Conservation (phyloP, 2,329 filamentous ascomycete species). For the Tolypocladium pustulatum region DNA sequence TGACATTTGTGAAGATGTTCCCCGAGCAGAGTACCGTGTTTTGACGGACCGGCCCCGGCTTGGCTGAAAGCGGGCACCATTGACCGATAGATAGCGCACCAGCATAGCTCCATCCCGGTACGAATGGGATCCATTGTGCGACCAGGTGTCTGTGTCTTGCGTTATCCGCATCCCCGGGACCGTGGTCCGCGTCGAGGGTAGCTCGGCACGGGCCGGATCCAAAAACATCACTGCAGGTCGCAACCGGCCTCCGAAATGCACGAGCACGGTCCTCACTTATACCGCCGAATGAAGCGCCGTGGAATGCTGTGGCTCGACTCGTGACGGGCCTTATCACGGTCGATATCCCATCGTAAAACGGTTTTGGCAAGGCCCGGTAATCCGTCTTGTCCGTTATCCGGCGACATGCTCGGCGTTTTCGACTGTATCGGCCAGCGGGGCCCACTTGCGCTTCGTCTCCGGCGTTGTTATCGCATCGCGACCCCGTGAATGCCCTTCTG, state of each 20-base stretch:
- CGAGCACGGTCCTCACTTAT: background rate
- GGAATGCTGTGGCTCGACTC: background rate
- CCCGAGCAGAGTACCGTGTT: background rate
- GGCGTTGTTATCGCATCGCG: background rate
- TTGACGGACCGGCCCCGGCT: background rate
- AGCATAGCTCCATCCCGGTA: background rate
- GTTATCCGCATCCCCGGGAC: background rate
- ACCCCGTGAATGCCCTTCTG: background rate
- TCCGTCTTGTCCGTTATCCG: background rate
- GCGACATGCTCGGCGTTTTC: conserved; percentile 6
- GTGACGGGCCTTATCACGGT: background rate
- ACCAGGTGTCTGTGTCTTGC: background rate
- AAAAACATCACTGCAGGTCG: background rate
- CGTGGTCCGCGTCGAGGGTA: background rate
- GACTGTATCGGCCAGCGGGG: background rate
- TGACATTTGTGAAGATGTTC: background rate
- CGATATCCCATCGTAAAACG: background rate
- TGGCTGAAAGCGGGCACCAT: background rate
- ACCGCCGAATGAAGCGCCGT: background rate
- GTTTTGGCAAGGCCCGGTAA: background rate
- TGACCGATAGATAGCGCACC: background rate
- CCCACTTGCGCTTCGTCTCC: background rate
- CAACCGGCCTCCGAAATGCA: background rate
- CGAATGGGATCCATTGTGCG: background rate
- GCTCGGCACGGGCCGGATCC: background rate